These are phyloP conservation scores for Mycena citricolor DNA, from an alignment of 1,284 basidiomycete species.

Conservation along the genomic window DNA sequence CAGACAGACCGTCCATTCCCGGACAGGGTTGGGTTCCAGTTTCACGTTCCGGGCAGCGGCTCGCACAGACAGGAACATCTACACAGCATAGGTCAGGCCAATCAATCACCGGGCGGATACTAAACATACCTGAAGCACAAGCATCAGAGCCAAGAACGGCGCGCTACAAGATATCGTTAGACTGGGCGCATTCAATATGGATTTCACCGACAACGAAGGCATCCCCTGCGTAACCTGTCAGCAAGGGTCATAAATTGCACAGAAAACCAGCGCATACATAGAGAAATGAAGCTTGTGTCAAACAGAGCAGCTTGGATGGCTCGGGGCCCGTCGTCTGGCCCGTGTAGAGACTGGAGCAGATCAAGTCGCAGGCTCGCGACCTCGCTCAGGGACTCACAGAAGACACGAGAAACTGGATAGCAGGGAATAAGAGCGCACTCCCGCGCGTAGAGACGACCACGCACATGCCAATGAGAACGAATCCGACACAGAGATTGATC, in stretches of 20 bases:
- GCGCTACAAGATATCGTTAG: slow-evolving; percentile 31
- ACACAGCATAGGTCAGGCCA: neutral
- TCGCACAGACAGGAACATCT: slow-evolving; percentile 46
- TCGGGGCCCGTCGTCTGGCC: slow-evolving; percentile 43
- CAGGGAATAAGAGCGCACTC: slow-evolving; percentile 32
- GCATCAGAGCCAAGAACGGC: slow-evolving; percentile 40
- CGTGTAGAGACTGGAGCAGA: slow-evolving; percentile 31
- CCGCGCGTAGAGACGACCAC: slow-evolving; percentile 43
- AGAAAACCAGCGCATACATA: slow-evolving; percentile 28
- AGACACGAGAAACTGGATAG: slow-evolving; percentile 35
- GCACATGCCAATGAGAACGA: slow-evolving; percentile 30
- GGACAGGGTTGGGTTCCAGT: slow-evolving; percentile 34
- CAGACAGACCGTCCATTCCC: slow-evolving; percentile 37
- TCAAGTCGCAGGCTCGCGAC: too few relatives aligned
- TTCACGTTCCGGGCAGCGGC: slow-evolving; percentile 34
- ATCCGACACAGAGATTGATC: slow-evolving; percentile 32
- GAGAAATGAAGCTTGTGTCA: slow-evolving; percentile 46
- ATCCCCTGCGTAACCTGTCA: slow-evolving; percentile 29
- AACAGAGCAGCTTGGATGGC: slow-evolving; percentile 42
- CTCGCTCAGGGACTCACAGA: slow-evolving; percentile 34
- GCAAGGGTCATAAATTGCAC: neutral
- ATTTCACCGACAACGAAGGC: slow-evolving; percentile 41
- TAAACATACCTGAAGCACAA: slow-evolving; percentile 41
- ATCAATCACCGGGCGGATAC: neutral
- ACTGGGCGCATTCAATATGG: neutral